A percentile compares a stretch with the other conserved stretches of the same genome.
These are phyloP conservation scores for Obba rivulosa DNA, from an alignment of 768 basidiomycete genomes.

Conservation along the genomic window DNA sequence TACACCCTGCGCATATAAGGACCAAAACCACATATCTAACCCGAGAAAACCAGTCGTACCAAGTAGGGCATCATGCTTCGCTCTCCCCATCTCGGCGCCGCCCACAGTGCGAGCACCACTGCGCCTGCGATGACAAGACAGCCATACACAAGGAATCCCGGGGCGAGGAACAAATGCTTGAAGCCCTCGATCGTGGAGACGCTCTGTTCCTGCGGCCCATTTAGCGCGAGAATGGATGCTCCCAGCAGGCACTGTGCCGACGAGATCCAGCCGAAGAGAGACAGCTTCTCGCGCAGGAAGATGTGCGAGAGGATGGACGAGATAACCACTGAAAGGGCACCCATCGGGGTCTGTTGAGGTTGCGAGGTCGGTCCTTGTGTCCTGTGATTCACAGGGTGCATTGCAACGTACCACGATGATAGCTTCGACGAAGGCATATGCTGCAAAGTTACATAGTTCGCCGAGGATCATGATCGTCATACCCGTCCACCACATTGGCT, in stretches of 20 bases:
- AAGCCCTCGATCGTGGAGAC: constrained; percentile 65
- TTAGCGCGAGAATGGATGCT: constrained; percentile 81
- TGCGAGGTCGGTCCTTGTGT: background rate
- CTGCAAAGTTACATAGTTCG: constrained; percentile 30
- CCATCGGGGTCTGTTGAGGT: constrained; percentile 69
- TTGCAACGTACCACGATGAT: constrained; percentile 67
- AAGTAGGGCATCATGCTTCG: constrained; percentile 83
- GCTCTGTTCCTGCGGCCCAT: constrained; percentile 68
- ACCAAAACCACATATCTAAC: background rate
- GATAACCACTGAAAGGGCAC: constrained; percentile 89
- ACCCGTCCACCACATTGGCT: constrained; percentile 48
- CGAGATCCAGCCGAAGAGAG: constrained; percentile 93
- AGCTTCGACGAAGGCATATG: constrained; percentile 83
- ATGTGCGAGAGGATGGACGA: constrained; percentile 87
- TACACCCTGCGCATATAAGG: constrained; percentile 46
- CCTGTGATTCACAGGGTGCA: background rate
- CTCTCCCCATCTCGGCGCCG: constrained; percentile 82
- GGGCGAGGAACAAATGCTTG: constrained; percentile 68
- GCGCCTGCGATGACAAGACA: constrained; percentile 54
- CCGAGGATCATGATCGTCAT: constrained; percentile 37
- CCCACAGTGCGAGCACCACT: constrained; percentile 66
- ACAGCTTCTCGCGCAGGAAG: constrained; percentile 84
- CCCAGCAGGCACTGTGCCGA: constrained; percentile 85
- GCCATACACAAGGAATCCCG: constrained; percentile 71
- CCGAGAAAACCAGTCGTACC: constrained; percentile 9